Evolutionary conservation across 106 monocot genomes (phyloP), one percentile per base, ranked within the genome.

Genomic region (Phalaenopsis equestris): DNA sequence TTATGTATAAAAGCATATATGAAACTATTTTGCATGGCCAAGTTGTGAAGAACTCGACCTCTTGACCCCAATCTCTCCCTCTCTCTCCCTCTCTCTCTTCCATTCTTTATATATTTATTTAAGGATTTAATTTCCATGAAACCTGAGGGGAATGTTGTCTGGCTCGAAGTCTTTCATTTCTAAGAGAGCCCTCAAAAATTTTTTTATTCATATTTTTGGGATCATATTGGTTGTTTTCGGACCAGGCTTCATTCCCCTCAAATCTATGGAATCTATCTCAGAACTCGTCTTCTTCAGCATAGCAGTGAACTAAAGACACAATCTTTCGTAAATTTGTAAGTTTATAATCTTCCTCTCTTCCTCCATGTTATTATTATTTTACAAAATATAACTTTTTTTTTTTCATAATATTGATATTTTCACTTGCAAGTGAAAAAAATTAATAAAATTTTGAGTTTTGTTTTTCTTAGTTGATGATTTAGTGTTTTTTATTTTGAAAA

Each of bases 71-170:
- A 24, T n/a, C 42, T 79, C 15, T 30, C 30, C 30, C 30, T 0
- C 30, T 30, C 30, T 30, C 30, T 30, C 30, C 30, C 30, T 30
- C 30, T 30, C 30, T 30, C 30, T 30, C 30, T 30, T 48, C 15
- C 12, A 10, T 52, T 52, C 15, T 52, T 52, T 12, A 52, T 52
- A 10, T 52, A 52, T 52, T 52, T 52, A 52, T 52, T 49, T 49
- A 49, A 49, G 42, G 73, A 70, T 70, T 1, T 58, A 15, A 39
- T 18, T 61, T 73, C 73, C 78, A 81, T 81, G 79, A 76, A 24
- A 80, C 85, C 16, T 82, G 86, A 84, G 88, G 80, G 87, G 88
- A 84, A 82, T 88, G 90, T 77, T 45, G 88, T 86, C 88, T 84
- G 88, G 90, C 75, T 83, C 82, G 90, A 88, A 88, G 80, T 36